A percentile compares a stretch with the other conserved stretches of the same genome.
Evolutionary conservation across 257 asterid species (phyloP).

Genomic region (Fraxinus excelsior): DNA sequence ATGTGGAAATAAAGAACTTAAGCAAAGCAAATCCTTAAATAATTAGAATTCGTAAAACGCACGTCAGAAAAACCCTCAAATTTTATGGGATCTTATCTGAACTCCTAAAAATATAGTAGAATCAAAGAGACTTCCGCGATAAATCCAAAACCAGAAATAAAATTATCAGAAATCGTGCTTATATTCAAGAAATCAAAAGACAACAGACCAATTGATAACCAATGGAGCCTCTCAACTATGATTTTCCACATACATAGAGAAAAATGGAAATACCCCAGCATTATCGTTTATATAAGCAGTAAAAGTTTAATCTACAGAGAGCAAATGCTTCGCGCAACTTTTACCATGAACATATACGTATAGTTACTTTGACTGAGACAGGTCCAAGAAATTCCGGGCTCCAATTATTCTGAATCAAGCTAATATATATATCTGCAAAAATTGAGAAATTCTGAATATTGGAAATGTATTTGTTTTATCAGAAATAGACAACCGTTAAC

Average conservation of each 20-base stretch:
- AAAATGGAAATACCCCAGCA: constrained; percentile 1
- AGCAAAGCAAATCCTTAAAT: background rate
- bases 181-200: background rate
- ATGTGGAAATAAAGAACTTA: background rate
- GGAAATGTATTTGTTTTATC: background rate
- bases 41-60: constrained; percentile 26
- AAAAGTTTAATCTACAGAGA: background rate
- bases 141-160: constrained; percentile 9
- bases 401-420: background rate
- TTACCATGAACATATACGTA: constrained; percentile 13
- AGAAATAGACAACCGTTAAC: background rate
- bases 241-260: background rate
- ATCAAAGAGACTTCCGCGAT: background rate
- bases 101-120: constrained; percentile 11
- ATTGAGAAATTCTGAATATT: background rate
- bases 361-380: background rate
- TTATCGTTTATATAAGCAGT: background rate
- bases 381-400: background rate
- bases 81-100: background rate
- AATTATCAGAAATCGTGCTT: background rate
- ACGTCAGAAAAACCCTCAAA: constrained; percentile 13
- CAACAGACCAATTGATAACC: background rate
- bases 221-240: background rate
- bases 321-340: constrained; percentile 41
- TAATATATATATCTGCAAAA: background rate